Evolutionary conservation across 2,329 filamentous ascomycete species (phyloP).

Genomic region (Beauveria australis): DNA sequence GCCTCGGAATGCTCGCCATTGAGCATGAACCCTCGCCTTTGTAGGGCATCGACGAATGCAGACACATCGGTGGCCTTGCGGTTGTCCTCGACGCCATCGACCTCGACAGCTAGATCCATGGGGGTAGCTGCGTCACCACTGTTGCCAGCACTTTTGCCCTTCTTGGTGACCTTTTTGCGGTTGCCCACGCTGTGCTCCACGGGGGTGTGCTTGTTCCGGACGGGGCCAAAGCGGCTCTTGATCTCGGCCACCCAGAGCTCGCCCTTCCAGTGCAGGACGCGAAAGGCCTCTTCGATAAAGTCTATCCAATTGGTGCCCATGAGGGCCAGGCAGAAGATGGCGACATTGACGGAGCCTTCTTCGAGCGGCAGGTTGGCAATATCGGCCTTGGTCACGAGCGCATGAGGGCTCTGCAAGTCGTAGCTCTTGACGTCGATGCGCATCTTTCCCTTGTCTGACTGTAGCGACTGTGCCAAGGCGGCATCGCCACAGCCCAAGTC

Average conservation of each 20-base stretch:
- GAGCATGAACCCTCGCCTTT: conserved; percentile 75
- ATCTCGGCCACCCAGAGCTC: conserved; percentile 98
- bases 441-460: conserved; percentile 54
- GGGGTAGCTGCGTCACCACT: conserved; percentile 42
- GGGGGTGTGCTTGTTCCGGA: conserved; percentile 27
- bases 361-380: conserved; percentile 73
- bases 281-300: conserved; percentile 93
- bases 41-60: conserved; percentile 77
- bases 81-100: conserved; percentile 57
- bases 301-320: conserved; percentile 99
- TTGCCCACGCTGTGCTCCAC: conserved; percentile 66
- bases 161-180: conserved; percentile 48
- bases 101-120: conserved; percentile 57
- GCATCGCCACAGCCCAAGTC: conserved; percentile 94
- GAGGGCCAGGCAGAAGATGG: conserved; percentile 89
- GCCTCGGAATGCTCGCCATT: conserved; percentile 52
- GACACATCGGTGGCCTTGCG: conserved; percentile 75
- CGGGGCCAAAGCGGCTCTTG: conserved; percentile 70
- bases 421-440: conserved; percentile 73
- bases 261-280: conserved; percentile 84
- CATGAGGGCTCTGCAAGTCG: conserved; percentile 71
- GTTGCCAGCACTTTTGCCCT: conserved; percentile 37
- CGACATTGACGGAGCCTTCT: conserved; percentile 71
- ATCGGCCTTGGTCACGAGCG: conserved; percentile 78
- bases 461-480: conserved; percentile 63